Evolutionary conservation across 31 red algal species (phyloP), one percentile per base, ranked within the genome.

Genomic region (Endocladia muricata): DNA sequence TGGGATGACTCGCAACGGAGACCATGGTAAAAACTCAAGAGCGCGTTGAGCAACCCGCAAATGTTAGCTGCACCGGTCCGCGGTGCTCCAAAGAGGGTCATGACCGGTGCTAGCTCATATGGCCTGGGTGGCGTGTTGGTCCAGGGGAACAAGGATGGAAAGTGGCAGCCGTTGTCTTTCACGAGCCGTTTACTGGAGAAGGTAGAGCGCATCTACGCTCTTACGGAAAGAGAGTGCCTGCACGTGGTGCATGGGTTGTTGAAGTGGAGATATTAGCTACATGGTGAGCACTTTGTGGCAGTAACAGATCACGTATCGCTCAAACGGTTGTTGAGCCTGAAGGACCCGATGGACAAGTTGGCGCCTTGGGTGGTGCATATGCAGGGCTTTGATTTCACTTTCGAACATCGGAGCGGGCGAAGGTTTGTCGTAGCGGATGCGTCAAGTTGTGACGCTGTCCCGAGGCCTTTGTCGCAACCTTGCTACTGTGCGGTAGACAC

Each of bases 41-140:
- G 29, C 9, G 31, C 17, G 0, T 0, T 78, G 6, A 68, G 29
- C n/a, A 65, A 66, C 41, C 57, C 1, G 23, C 15, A 66, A 37
- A 37, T 78, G 6, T 34, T 78, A 21, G 59, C 57, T 8, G 34
- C 74, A 9, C 74, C 74, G n/a, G 15, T 21, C 25, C 55, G 9
- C 17, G 74, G 71, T 6, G 59, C 55, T 9, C 31, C 56, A n/a
- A 65, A 78, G 57, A 33, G 36, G 11, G 36, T 78, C 21, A 66
- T 65, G 74, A 36, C 74, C 8, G 55, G 66, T 67, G 74, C 55
- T 0, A 78, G 74, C 36, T 25, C 55, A 0, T 62, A 62, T 0
- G 74, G 58, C 13, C 0, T 78, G 8, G 74, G 58, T 13, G 74
- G 74, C 22, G 74, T 78, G 11, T 66, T 78, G 34, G 26, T 38